Evolutionary conservation across 2,329 filamentous ascomycete genomes (phyloP), one percentile per base, ranked within the genome.

Genomic region (Neopestalotiopsis sp.): DNA sequence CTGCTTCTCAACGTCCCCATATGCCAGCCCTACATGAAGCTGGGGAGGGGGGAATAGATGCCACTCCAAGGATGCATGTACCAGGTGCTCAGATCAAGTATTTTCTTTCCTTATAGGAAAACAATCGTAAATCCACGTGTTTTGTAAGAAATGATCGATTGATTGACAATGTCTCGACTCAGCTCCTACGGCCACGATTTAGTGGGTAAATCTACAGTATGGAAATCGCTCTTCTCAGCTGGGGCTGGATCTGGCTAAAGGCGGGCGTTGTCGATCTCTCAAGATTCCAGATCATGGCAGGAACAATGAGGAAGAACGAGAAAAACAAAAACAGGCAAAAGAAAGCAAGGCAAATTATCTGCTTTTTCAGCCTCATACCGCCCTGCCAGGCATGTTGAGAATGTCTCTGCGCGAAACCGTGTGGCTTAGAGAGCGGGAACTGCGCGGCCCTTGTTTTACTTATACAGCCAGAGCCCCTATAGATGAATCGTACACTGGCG

Each of bases 21-120:
- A 53, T 59, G 57, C 57, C 57, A 59, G 57, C 57, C 57, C 57
- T 59, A 59, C 57, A 28, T 59, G 57, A 28, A 14, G 34, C 34
- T 56, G 49, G 49, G 17, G 20, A 14, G 49, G 1, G 6, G 10
- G 10, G 1, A 17, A 17, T 56, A 2, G 6, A 6, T 56, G 49
- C 10, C 10, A 38, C 10, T 38, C 34, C 34, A 7, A 38, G 34
- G 34, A 28, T 28, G 24, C 24, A 3, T 38, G 10, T 38, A 38
- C 34, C 10, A 38, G 34, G 34, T 38, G 10, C 34, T 10, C 34
- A 38, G 34, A 38, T 38, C 34, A 10, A 38, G 1, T 38, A 7
- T 38, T 38, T 38, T 1, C 34, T 38, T 38, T 38, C 10, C 10
- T 6, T 10, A 7, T 7, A 38, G 34, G 34, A 38, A 38, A 38